Conservation (phyloP, 805 yeast genomes). For the Starmerella scarabaei region DNA sequence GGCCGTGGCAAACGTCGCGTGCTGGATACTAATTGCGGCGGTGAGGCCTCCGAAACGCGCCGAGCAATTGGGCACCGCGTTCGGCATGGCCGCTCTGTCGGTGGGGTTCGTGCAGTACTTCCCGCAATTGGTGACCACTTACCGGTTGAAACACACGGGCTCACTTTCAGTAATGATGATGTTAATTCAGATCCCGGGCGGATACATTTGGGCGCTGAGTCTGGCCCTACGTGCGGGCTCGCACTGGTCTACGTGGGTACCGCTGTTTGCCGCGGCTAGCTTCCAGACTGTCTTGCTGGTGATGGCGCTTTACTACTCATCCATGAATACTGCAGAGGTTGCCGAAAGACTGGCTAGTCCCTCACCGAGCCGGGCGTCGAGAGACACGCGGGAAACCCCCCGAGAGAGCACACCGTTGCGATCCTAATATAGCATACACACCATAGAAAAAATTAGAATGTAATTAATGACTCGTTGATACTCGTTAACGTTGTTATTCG, state of each 20-base stretch:
- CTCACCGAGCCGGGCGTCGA: no score
- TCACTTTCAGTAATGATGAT: slow-evolving; percentile 68
- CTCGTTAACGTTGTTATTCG: no score
- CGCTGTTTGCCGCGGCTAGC: slow-evolving; percentile 58
- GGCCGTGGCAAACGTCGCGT: slow-evolving; percentile 16
- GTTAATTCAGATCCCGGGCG: slow-evolving; percentile 84
- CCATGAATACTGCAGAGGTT: background rate
- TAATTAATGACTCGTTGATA: background rate
- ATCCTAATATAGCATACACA: background rate
- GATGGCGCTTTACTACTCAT: slow-evolving; percentile 44
- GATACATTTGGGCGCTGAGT: slow-evolving; percentile 64
- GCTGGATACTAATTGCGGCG: slow-evolving; percentile 11
- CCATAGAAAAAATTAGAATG: background rate
- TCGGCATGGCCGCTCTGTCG: slow-evolving; percentile 54
- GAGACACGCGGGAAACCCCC: background rate
- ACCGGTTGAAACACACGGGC: slow-evolving; percentile 58
- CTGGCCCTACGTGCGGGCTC: slow-evolving; percentile 60
- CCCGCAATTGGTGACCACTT: slow-evolving; percentile 69
- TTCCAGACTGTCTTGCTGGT: slow-evolving; percentile 49
- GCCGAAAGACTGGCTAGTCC: slow-evolving; percentile 7
- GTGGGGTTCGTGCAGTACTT: slow-evolving; percentile 60
- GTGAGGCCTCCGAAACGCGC: background rate
- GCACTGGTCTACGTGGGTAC: slow-evolving; percentile 78
- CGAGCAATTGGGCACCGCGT: slow-evolving; percentile 21
- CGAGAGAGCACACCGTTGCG: no score